phyloP scores from a whole-genome alignment of 2,329 filamentous ascomycete species.

The Botryotinia globosa region DNA sequence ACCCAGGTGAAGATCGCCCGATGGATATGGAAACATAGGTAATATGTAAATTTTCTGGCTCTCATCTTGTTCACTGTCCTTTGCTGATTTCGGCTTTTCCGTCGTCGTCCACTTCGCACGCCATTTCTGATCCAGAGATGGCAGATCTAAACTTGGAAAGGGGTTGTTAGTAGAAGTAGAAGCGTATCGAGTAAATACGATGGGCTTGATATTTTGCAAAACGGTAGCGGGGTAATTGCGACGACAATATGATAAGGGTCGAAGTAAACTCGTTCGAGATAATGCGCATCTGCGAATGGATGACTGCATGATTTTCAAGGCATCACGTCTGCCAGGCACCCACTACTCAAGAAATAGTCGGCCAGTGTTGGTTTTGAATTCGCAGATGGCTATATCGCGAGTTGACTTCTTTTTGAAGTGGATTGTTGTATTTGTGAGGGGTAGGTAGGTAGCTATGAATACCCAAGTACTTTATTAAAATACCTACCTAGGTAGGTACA shows the following conservation, averaged over 20 bases:
- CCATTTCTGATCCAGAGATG: slow-evolving; percentile 34
- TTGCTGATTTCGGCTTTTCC: neutral
- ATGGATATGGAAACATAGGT: slow-evolving; percentile 93
- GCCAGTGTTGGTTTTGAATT: neutral
- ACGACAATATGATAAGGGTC: neutral
- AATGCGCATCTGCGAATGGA: slow-evolving; percentile 17
- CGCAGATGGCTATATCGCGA: neutral
- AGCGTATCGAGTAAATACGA: neutral
- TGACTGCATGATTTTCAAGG: slow-evolving; percentile 13
- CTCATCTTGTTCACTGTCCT: neutral
- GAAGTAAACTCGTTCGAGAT: slow-evolving; percentile 6
- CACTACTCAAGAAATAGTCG: neutral
- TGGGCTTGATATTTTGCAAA: neutral
- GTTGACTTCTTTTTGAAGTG: neutral
- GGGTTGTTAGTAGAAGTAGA: neutral
- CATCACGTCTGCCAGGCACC: neutral
- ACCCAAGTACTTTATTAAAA: too few relatives aligned
- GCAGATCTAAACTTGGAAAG: slow-evolving; percentile 27
- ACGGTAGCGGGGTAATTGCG: neutral
- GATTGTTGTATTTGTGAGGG: neutral
- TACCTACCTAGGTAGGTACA: too few relatives aligned
- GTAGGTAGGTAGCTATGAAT: neutral
- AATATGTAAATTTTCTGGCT: slow-evolving; percentile 62
- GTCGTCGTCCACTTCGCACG: slow-evolving; percentile 26
- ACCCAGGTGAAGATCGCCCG: slow-evolving; percentile 80